Base-by-base conservation (phyloP, 1,139 yeast species). In the Suhomyces yuchorum region DNA sequence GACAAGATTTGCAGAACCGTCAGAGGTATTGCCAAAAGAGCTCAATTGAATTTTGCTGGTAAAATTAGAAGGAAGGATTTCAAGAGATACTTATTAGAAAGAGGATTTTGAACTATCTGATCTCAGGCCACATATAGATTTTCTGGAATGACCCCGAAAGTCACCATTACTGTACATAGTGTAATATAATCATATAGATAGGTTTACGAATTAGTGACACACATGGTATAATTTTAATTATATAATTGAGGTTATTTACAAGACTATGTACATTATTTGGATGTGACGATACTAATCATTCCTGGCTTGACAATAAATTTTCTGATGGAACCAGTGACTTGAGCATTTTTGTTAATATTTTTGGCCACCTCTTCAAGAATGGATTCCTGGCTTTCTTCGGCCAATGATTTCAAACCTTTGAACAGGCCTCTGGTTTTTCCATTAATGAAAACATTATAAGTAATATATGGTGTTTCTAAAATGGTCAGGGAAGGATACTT, bases 361-460 rank as follows among this genome's bases (percentile, higher is more conserved):
- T 46, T 35, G 19, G 42, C 43, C 3, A 60, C 48, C 19, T 44
- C 40, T 4, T 55, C 59, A 4, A 66, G 45, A 18, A 71, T 50
- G 2, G 51, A 55, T 1, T 50, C 48, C 30, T 71, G 67, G 9
- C 72, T 65, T 14, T 51, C 51, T 3, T 68, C 59, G 3, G 67
- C 58, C 37, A 78, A 61, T 1, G 63, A 58, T 40, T 68, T 68
- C 5, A 63, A 57, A 2, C 72, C 78, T 15, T 65, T 59, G 51
- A 81, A 69, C 28, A 71, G 70, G 47, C 78, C 79, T 51, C 85
- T 76, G 59, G 80, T 73, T 62, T 83, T 87, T 1, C 96, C 96
- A 60, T 89, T 83, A 32, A 89, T 70, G 57, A 86, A 80, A 9
- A 88, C 73, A 49, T 78, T 82, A 56, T 71, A 84, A 3, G 67